Conservation (phyloP, 306 rosid species). For the Dryas drummondii region DNA sequence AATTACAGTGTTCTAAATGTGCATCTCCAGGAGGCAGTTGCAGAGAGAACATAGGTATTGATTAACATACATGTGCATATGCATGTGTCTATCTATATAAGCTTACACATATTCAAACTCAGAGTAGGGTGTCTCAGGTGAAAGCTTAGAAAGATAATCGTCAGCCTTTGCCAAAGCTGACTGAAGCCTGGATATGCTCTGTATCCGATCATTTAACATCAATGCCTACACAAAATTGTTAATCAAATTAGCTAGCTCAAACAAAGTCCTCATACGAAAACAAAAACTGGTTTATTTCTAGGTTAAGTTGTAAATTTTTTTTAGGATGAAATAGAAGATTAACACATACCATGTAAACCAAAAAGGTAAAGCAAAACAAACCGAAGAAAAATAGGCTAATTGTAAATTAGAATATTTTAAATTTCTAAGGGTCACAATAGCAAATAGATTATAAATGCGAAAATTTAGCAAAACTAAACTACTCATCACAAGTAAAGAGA, state of each 20-base stretch:
- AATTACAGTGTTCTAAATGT: background rate
- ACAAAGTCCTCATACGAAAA: conserved; percentile 45
- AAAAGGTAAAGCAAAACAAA: background rate
- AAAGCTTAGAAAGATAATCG: conserved; percentile 63
- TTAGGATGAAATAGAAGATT: background rate
- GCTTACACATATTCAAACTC: conserved; percentile 84
- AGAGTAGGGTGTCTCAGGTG: conserved; percentile 48
- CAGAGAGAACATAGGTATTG: background rate
- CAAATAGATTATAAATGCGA: background rate
- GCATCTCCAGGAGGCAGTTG: background rate
- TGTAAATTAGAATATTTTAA: background rate
- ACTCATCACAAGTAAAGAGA: conserved; percentile 44
- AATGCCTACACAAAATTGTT: conserved; percentile 52
- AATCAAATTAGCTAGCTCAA: conserved; percentile 49
- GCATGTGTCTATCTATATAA: background rate
- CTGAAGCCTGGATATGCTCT: conserved; percentile 59
- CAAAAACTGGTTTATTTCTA: background rate
- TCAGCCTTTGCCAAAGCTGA: conserved; percentile 63
- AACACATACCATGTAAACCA: background rate
- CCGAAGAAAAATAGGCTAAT: background rate
- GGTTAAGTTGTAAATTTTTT: background rate
- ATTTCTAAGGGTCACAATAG: background rate
- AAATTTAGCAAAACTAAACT: background rate
- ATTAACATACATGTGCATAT: background rate
- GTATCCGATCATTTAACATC: conserved; percentile 85